A percentile compares a stretch with the other conserved stretches of the same genome.
Evolutionary conservation across 257 asterid species (phyloP).

Genomic region (Scutellaria galericulata): DNA sequence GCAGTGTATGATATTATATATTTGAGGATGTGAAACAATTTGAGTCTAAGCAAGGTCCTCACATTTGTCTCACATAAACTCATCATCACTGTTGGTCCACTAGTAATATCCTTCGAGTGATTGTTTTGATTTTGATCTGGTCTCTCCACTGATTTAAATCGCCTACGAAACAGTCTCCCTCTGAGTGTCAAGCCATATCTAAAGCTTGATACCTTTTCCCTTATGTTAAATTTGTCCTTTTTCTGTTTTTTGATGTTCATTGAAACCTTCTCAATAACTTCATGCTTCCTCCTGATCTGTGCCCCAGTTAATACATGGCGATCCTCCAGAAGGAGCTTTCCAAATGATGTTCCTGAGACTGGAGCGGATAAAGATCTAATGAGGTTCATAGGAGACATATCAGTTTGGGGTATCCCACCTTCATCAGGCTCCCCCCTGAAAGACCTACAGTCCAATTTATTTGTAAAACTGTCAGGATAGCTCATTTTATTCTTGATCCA

Average conservation of each 20-base stretch:
- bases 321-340: conserved; percentile 92
- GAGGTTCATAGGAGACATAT: conserved; percentile 73
- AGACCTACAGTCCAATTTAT: conserved; percentile 59
- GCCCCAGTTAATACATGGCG: conserved; percentile 76
- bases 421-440: conserved; percentile 63
- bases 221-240: conserved; percentile 80
- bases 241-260: conserved; percentile 61
- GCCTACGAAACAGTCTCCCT: conserved; percentile 81
- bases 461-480: conserved; percentile 39
- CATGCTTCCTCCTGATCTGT: conserved; percentile 82
- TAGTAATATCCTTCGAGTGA: conserved; percentile 54
- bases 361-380: conserved; percentile 94
- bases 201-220: conserved; percentile 84
- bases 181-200: conserved; percentile 74
- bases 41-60: conserved; percentile 43
- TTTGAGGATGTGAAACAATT: conserved; percentile 11
- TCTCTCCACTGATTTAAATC: conserved; percentile 60
- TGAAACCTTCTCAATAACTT: conserved; percentile 65
- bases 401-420: conserved; percentile 48
- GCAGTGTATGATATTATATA: conserved; percentile 1
- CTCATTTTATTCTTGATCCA: conserved; percentile 40
- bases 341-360: conserved; percentile 79
- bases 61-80: conserved; percentile 66
- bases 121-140: conserved; percentile 46
- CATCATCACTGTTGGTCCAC: conserved; percentile 56